Conservation (phyloP, 169 alveolate species). For the Toxoplasma gondii region DNA sequence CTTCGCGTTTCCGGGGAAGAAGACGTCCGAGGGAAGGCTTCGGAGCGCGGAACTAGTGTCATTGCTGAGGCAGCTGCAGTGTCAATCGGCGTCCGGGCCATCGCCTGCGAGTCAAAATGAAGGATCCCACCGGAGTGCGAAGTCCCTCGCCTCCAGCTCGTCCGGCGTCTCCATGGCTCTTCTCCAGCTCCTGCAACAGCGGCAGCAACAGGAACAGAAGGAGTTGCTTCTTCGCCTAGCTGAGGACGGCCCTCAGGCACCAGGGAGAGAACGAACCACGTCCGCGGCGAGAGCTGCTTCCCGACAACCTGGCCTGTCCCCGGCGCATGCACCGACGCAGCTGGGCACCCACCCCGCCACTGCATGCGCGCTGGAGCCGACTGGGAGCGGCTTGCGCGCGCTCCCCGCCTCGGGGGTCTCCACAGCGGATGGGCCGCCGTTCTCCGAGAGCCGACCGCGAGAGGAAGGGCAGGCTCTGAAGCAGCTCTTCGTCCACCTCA, state of each 20-base stretch:
- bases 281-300: background rate
- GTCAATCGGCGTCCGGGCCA: background rate
- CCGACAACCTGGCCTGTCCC: background rate
- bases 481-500: background rate
- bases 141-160: background rate
- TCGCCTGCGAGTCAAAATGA: background rate
- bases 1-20: background rate
- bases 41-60: background rate
- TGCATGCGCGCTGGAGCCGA: too few relatives aligned
- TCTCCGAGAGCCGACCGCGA: background rate
- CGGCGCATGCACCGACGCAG: too few relatives aligned
- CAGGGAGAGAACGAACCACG: background rate
- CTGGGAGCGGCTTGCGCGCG: background rate
- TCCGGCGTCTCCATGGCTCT: background rate
- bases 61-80: background rate
- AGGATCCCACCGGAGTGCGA: background rate
- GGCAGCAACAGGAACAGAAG: constrained; percentile 28
- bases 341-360: too few relatives aligned
- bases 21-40: background rate
- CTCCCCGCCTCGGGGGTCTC: background rate
- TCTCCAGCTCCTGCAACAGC: background rate
- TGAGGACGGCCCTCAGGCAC: background rate
- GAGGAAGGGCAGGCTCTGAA: background rate
- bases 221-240: background rate
- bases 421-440: background rate